Percentiles rank a stretch among this genome's conserved stretches.
phyloP scores from a whole-genome alignment of 768 basidiomycete genomes.

The Rhizopogon vinicolor region DNA sequence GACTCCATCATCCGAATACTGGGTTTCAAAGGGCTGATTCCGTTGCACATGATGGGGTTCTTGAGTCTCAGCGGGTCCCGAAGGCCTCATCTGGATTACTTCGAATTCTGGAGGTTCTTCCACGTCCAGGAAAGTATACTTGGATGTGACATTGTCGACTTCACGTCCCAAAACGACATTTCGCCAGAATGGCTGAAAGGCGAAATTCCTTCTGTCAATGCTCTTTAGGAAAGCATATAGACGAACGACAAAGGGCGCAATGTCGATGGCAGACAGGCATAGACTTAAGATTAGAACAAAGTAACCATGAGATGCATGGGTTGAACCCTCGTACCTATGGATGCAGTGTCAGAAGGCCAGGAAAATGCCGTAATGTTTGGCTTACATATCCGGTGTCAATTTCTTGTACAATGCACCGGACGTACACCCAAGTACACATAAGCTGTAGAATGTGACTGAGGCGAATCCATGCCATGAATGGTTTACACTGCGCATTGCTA shows the following conservation, averaged over 20 bases:
- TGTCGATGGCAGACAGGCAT: conserved; percentile 48
- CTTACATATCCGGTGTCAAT: conserved; percentile 79
- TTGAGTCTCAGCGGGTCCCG: conserved; percentile 4
- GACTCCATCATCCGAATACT: conserved; percentile 18
- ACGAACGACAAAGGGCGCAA: conserved; percentile 46
- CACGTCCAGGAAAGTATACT: conserved; percentile 55
- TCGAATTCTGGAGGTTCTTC: conserved; percentile 56
- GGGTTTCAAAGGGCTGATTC: conserved; percentile 14
- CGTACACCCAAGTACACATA: conserved; percentile 60
- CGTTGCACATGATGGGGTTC: conserved; percentile 11
- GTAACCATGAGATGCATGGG: conserved; percentile 66
- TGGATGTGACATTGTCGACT: conserved; percentile 21
- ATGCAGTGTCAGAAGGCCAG: conserved; percentile 8
- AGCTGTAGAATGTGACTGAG: conserved; percentile 58
- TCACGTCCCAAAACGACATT: conserved; percentile 48
- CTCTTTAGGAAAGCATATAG: conserved; percentile 42
- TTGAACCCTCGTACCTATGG: conserved; percentile 61
- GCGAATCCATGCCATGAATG: conserved; percentile 59
- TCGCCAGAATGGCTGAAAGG: conserved; percentile 50
- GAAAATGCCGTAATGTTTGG: conserved; percentile 11
- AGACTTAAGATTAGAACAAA: conserved; percentile 42
- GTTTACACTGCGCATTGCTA: conserved; percentile 73
- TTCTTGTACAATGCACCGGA: conserved; percentile 71
- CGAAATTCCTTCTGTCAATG: conserved; percentile 32
- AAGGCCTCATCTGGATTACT: conserved; percentile 36